Conservation (phyloP, 2,329 filamentous ascomycete genomes). For the Anisogramma anomala region DNA sequence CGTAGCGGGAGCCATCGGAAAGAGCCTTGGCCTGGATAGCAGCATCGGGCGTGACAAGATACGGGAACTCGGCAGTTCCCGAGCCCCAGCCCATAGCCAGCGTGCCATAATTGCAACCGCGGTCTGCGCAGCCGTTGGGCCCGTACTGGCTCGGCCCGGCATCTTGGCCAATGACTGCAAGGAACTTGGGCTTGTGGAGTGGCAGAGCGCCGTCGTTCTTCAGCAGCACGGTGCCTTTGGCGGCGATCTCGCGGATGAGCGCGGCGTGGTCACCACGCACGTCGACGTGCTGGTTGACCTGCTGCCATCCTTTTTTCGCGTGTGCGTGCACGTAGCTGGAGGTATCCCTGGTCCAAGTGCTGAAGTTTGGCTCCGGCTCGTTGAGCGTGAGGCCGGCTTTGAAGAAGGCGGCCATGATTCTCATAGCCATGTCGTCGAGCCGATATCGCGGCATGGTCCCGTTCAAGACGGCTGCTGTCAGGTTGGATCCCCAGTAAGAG, state of each 20-base stretch:
- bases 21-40: conserved; percentile 55
- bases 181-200: conserved; percentile 63
- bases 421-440: conserved; percentile 81
- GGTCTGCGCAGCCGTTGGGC: conserved; percentile 66
- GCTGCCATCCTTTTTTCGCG: conserved; percentile 48
- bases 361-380: conserved; percentile 60
- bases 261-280: conserved; percentile 64
- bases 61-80: conserved; percentile 62
- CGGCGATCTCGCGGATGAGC: conserved; percentile 65
- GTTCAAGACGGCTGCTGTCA: conserved; percentile 80
- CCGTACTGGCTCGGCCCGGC: conserved; percentile 64
- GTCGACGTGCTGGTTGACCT: conserved; percentile 72
- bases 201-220: conserved; percentile 75
- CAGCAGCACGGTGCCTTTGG: conserved; percentile 73
- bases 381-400: conserved; percentile 48
- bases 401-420: conserved; percentile 63
- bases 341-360: conserved; percentile 73
- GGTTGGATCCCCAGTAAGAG: conserved; percentile 74
- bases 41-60: conserved; percentile 61
- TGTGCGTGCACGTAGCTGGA: conserved; percentile 57
- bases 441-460: conserved; percentile 80
- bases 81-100: conserved; percentile 72
- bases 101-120: conserved; percentile 47
- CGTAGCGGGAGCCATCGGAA: conserved; percentile 46
- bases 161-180: conserved; percentile 73